phyloP scores from a whole-genome alignment of 495 filamentous ascomycete genomes.

The Darksidea phi region DNA sequence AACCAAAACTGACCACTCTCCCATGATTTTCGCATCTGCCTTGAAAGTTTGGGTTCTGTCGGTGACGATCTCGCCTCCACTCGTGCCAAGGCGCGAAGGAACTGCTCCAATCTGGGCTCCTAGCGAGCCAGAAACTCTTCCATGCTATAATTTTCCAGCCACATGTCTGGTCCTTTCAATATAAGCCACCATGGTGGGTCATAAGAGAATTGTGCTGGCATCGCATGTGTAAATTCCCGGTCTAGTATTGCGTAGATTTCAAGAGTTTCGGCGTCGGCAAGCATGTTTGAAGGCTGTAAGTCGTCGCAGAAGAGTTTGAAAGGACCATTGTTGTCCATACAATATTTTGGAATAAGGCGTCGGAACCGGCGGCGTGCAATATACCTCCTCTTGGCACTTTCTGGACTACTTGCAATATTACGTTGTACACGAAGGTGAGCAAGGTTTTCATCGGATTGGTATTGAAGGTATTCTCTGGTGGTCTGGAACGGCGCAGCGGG shows the following conservation, averaged over 20 bases:
- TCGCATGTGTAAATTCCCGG: conserved; percentile 48
- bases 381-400: conserved; percentile 43
- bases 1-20: conserved; percentile 19
- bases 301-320: conserved; percentile 49
- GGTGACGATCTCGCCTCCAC: conserved; percentile 38
- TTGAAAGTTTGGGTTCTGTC: conserved; percentile 39
- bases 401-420: conserved; percentile 43
- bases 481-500: conserved; percentile 41
- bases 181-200: conserved; percentile 50
- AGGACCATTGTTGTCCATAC: conserved; percentile 41
- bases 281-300: conserved; percentile 47
- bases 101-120: conserved; percentile 42
- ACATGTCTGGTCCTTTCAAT: conserved; percentile 43
- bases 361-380: conserved; percentile 46
- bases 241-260: conserved; percentile 47
- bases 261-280: conserved; percentile 44
- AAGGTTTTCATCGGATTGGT: conserved; percentile 41
- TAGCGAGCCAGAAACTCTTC: conserved; percentile 44
- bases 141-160: conserved; percentile 41
- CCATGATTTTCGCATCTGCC: conserved; percentile 42
- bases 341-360: conserved; percentile 44
- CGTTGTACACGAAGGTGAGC: conserved; percentile 45
- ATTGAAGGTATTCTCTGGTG: conserved; percentile 43
- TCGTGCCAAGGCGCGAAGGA: conserved; percentile 38
- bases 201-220: conserved; percentile 48